Percentiles rank a stretch among this genome's conserved stretches.
Evolutionary conservation across 177 flowering plant species (phyloP).

Genomic region (Telopea speciosissima): DNA sequence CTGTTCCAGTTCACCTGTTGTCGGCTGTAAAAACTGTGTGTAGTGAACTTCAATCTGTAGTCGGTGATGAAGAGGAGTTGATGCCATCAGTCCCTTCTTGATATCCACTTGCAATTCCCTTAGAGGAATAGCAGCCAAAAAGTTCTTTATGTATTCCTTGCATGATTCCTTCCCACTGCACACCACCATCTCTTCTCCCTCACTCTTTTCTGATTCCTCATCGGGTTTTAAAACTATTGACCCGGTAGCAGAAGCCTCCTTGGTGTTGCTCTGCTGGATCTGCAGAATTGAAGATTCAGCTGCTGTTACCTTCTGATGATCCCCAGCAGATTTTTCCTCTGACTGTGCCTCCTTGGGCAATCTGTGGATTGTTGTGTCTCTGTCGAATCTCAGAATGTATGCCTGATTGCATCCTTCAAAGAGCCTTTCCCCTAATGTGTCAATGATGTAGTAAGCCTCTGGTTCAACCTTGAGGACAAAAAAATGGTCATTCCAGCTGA

Average conservation of each 20-base stretch:
- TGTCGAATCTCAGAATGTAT: conserved; percentile 70
- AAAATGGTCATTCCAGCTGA: conserved; percentile 93
- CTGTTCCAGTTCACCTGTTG: too few species aligned
- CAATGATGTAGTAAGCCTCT: conserved; percentile 78
- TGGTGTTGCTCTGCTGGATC: conserved; percentile 11
- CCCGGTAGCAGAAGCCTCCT: conserved; percentile 15
- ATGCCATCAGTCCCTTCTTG: conserved; percentile 66
- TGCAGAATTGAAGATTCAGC: conserved; percentile 19
- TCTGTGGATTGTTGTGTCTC: conserved; percentile 39
- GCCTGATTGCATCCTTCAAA: conserved; percentile 84
- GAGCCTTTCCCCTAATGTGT: conserved; percentile 87
- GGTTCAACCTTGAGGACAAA: conserved; percentile 74
- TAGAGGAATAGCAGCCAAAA: conserved; percentile 89
- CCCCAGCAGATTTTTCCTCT: conserved; percentile 38
- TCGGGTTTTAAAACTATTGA: conserved; percentile 18
- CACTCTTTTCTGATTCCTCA: conserved; percentile 23
- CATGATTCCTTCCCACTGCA: conserved; percentile 86
- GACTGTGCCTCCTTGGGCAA: conserved; percentile 28
- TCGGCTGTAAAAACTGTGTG: conserved; percentile 37
- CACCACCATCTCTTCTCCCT: conserved; percentile 44
- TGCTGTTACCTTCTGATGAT: conserved; percentile 24
- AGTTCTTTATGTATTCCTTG: conserved; percentile 89
- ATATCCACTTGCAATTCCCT: conserved; percentile 83
- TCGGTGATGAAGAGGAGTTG: conserved; percentile 71
- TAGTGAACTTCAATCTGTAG: conserved; percentile 89